Evolutionary conservation across 1,139 yeast genomes (phyloP).

Genomic region (Kodamaea suecica): DNA sequence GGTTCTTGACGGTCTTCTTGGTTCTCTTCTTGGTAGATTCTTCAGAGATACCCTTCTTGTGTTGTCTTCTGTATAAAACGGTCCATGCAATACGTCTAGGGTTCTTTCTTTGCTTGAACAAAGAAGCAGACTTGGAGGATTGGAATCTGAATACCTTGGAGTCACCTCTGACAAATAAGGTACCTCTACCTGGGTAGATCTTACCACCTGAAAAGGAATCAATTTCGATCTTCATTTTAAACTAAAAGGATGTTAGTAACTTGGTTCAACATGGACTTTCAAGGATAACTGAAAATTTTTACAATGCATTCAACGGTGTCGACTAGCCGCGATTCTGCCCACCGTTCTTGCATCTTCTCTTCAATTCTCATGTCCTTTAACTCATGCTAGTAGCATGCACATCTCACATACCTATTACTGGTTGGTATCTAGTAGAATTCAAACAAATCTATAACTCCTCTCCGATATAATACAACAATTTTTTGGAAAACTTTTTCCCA

Average conservation of each 20-base stretch:
- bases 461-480: constrained; percentile 1
- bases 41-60: constrained; percentile 99
- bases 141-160: constrained; percentile 99
- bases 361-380: not conserved
- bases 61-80: constrained; percentile 98
- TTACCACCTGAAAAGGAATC: constrained; percentile 99
- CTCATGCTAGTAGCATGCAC: no score
- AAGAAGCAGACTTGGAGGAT: constrained; percentile 95
- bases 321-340: no score
- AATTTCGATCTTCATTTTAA: constrained; percentile 96
- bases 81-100: constrained; percentile 99
- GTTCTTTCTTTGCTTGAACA: constrained; percentile 99
- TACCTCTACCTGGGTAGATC: constrained; percentile 99
- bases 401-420: constrained; percentile 15
- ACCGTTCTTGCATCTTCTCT: not conserved
- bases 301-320: no score
- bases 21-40: constrained; percentile 96
- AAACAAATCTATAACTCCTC: constrained; percentile 1
- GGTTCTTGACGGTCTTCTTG: constrained; percentile 97
- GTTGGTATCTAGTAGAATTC: constrained; percentile 5
- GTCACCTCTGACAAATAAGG: constrained; percentile 99
- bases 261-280: no score
- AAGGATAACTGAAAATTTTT: no score
- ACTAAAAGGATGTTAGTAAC: constrained; percentile 25
- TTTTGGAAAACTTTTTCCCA: constrained; percentile 1